A percentile compares a stretch with the other conserved stretches of the same genome.
Conservation (phyloP, 257 asterid genomes). For the Petunia secreta region DNA sequence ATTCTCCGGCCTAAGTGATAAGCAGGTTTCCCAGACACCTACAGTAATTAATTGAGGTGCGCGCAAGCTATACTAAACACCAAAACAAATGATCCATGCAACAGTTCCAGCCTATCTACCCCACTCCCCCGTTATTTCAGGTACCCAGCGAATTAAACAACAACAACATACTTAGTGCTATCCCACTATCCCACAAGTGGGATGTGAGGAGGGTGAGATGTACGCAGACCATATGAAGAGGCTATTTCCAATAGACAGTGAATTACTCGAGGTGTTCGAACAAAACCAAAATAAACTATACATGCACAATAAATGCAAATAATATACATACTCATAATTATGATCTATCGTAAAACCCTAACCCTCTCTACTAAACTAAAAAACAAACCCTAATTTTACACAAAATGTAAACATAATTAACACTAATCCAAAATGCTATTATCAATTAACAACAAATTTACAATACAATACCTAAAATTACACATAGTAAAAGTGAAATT, state of each 20-base stretch:
- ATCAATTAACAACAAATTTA: slow-evolving; percentile 36
- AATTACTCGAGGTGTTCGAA: too few relatives aligned
- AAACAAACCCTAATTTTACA: slow-evolving; percentile 43
- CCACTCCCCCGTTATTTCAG: too few relatives aligned
- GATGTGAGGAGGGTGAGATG: too few relatives aligned
- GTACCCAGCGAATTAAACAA: too few relatives aligned
- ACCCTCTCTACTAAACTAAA: slow-evolving; percentile 16
- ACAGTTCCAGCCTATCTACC: neutral
- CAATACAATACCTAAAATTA: slow-evolving; percentile 18
- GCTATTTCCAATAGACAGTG: too few relatives aligned
- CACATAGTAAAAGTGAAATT: slow-evolving; percentile 28
- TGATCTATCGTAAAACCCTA: slow-evolving; percentile 26
- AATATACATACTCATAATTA: neutral
- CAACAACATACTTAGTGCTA: too few relatives aligned
- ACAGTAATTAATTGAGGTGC: neutral
- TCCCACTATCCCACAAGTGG: too few relatives aligned
- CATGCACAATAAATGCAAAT: slow-evolving; percentile 7
- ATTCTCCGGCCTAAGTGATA: neutral
- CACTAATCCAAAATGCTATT: slow-evolving; percentile 33
- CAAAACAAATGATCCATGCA: neutral
- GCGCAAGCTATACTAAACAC: neutral
- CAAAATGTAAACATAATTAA: slow-evolving; percentile 68
- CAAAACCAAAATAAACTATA: neutral
- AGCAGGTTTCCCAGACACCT: neutral
- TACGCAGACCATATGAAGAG: too few relatives aligned